Evolutionary conservation across 495 filamentous ascomycete genomes (phyloP).

Genomic region (Aspergillus mulundensis): DNA sequence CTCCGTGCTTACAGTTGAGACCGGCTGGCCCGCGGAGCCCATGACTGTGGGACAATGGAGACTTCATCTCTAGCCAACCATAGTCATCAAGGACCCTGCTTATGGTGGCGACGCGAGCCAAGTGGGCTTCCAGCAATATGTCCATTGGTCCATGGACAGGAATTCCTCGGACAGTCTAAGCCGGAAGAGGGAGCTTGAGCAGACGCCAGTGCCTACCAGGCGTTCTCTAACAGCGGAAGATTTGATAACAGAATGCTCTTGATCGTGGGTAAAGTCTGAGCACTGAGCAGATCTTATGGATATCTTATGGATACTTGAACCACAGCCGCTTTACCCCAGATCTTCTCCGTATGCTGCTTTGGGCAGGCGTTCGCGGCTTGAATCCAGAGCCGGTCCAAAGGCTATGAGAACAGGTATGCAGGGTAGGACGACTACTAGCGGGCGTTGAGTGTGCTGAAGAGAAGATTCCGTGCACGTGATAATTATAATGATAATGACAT

Average conservation of each 20-base stretch:
- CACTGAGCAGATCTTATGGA: not conserved
- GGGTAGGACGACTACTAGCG: not conserved
- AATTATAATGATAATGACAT: not conserved
- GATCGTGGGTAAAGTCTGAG: not conserved
- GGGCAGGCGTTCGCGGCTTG: not conserved
- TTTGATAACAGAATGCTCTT: not conserved
- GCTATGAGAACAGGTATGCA: not conserved
- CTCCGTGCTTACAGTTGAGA: not conserved
- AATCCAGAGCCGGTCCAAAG: not conserved
- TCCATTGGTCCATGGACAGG: constrained; percentile 1
- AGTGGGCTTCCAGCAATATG: not conserved
- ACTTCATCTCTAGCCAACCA: not conserved
- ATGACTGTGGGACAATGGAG: not conserved
- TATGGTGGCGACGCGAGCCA: not conserved
- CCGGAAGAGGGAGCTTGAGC: constrained; percentile 14
- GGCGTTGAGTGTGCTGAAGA: not conserved
- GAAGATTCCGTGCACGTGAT: not conserved
- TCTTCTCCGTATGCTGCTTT: constrained; percentile 3
- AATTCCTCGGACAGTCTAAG: not conserved
- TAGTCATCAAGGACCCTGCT: not conserved
- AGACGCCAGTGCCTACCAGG: not conserved
- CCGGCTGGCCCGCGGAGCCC: not conserved
- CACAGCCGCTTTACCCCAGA: not conserved
- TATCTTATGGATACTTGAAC: not conserved
- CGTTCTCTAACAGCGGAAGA: not conserved